phyloP scores from a whole-genome alignment of 768 basidiomycete genomes.

The Sporobolomyces phaffii region DNA sequence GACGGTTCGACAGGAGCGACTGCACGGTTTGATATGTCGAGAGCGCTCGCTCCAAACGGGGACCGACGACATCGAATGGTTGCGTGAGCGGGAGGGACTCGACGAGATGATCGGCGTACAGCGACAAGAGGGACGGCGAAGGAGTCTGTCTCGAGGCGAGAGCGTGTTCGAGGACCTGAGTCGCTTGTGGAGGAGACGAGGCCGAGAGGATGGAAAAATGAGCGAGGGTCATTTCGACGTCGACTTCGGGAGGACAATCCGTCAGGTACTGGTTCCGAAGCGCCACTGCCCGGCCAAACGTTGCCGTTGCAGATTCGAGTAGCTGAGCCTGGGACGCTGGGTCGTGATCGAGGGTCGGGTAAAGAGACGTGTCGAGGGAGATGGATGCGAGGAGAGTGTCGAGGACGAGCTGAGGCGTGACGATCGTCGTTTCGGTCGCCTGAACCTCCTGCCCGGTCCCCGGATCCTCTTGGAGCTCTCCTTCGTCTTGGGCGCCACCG shows the following conservation, averaged over 20 bases:
- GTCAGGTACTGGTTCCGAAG: slow-evolving; percentile 1
- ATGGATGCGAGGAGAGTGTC: slow-evolving; percentile 34
- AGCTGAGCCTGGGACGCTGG: neutral
- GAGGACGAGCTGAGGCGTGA: slow-evolving; percentile 31
- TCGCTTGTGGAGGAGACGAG: neutral
- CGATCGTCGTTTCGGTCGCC: slow-evolving; percentile 21
- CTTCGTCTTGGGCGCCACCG: neutral
- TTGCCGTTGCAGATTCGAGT: neutral
- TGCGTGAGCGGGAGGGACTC: slow-evolving; percentile 12
- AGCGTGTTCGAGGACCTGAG: neutral
- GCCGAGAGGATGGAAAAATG: slow-evolving; percentile 3
- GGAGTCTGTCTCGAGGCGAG: neutral
- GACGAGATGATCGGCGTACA: slow-evolving; percentile 28
- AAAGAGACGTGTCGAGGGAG: slow-evolving; percentile 22
- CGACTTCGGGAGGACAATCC: slow-evolving; percentile 9
- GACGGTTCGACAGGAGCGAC: slow-evolving; percentile 23
- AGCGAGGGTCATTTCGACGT: slow-evolving; percentile 18
- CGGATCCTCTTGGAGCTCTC: neutral
- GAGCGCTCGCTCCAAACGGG: neutral
- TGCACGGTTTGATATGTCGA: neutral
- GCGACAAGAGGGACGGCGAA: slow-evolving; percentile 11
- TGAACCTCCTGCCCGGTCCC: neutral
- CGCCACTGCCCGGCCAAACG: slow-evolving; percentile 16
- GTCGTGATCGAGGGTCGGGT: neutral
- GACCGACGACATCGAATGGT: neutral